phyloP scores from a whole-genome alignment of 257 asterid species.

The Verbascum thapsus region DNA sequence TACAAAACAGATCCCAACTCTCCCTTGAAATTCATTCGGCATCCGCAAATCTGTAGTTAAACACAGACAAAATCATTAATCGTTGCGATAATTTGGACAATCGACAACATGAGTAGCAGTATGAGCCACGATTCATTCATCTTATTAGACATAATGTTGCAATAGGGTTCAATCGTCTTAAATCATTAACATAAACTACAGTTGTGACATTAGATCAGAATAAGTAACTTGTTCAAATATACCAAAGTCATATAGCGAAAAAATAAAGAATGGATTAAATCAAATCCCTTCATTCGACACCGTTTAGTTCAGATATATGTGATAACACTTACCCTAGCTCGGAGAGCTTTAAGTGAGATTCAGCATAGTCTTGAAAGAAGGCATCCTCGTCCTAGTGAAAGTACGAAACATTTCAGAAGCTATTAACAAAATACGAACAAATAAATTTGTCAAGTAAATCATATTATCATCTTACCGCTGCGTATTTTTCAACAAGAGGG shows the following conservation, averaged over 20 bases:
- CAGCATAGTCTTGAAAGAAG: conserved; percentile 79
- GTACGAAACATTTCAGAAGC: not conserved
- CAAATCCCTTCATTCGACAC: not conserved
- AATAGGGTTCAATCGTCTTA: not conserved
- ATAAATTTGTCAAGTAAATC: not conserved
- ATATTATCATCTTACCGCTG: conserved; percentile 49
- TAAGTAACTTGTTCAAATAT: not conserved
- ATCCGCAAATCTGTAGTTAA: conserved; percentile 46
- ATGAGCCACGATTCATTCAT: not conserved
- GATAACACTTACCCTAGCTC: conserved; percentile 71
- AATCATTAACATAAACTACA: not conserved
- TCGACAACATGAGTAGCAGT: not conserved
- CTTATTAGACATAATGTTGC: not conserved
- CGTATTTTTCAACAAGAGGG: conserved; percentile 63
- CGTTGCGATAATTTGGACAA: not conserved
- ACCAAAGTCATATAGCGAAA: not conserved
- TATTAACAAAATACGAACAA: too few relatives aligned
- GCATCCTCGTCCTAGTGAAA: conserved; percentile 73
- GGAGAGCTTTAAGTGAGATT: conserved; percentile 78
- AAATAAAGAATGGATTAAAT: not conserved
- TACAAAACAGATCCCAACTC: not conserved
- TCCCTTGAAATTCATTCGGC: conserved; percentile 26
- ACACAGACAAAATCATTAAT: conserved; percentile 20
- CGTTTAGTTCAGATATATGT: not conserved
- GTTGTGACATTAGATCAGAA: not conserved